Conservation (phyloP, 805 yeast genomes). For the Teunomyces tritomae region DNA sequence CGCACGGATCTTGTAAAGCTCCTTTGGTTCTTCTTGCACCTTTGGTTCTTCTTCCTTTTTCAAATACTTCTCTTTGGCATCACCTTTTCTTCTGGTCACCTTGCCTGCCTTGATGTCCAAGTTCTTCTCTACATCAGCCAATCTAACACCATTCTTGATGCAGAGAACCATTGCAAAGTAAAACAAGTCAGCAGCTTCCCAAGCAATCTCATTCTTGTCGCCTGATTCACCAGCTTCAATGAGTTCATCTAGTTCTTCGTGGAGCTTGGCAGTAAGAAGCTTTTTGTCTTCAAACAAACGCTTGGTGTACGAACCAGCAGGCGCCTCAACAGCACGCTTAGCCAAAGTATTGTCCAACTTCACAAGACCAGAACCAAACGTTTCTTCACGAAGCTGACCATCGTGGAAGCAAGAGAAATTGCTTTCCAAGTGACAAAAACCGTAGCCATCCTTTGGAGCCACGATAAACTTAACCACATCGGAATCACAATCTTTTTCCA, state of each 20-base stretch:
- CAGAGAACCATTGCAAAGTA: constrained; percentile 56
- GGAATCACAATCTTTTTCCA: constrained; percentile 86
- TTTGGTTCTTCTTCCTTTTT: constrained; percentile 21
- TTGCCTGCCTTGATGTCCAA: constrained; percentile 80
- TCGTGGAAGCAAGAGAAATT: constrained; percentile 69
- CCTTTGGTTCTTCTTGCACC: constrained; percentile 22
- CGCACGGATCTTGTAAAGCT: constrained; percentile 50
- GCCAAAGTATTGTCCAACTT: constrained; percentile 65
- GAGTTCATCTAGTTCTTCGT: constrained; percentile 95
- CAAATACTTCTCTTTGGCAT: constrained; percentile 82
- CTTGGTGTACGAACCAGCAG: constrained; percentile 92
- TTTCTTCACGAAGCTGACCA: constrained; percentile 37
- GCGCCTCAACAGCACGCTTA: constrained; percentile 66
- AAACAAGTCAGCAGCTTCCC: constrained; percentile 94
- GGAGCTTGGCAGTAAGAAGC: constrained; percentile 79
- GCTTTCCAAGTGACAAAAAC: constrained; percentile 88
- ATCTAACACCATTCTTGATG: constrained; percentile 69
- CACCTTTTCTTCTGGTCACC: constrained; percentile 91
- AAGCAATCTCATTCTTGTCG: constrained; percentile 57
- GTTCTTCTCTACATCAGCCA: constrained; percentile 80
- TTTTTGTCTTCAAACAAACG: constrained; percentile 77
- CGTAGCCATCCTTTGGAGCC: constrained; percentile 71
- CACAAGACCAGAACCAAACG: constrained; percentile 62
- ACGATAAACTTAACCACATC: constrained; percentile 89
- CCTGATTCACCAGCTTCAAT: constrained; percentile 64